phyloP scores from a whole-genome alignment of 805 yeast species.

The Wickerhamiella alocasiicola region DNA sequence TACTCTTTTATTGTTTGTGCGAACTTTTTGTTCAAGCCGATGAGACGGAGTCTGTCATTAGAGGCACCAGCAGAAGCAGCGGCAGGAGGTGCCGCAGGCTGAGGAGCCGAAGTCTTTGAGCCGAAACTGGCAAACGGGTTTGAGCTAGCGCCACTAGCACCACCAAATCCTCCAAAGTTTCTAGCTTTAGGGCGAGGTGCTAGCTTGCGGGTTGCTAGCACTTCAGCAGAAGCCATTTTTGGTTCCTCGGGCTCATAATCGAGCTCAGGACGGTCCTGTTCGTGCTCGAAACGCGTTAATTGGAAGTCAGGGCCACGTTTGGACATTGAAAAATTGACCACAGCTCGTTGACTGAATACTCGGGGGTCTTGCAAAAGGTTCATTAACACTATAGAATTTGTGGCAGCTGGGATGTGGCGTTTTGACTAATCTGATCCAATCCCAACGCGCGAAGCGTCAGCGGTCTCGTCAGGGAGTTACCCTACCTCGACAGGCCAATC shows the following conservation, averaged over 20 bases:
- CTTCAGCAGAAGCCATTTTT: slow-evolving; percentile 43
- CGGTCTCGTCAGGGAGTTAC: no score
- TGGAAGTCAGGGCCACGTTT: slow-evolving; percentile 8
- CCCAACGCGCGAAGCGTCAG: no score
- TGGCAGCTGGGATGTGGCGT: no score
- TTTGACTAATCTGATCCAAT: no score
- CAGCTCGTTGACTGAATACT: background rate
- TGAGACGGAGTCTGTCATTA: background rate
- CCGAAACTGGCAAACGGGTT: slow-evolving; percentile 2
- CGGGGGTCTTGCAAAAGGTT: background rate
- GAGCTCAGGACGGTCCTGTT: background rate
- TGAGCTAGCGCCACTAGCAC: background rate
- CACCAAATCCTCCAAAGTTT: slow-evolving; percentile 1
- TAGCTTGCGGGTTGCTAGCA: slow-evolving; percentile 58
- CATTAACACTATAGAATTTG: no score
- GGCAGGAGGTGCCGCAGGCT: background rate
- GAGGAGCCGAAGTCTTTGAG: background rate
- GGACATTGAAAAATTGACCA: slow-evolving; percentile 1
- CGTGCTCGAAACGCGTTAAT: slow-evolving; percentile 8
- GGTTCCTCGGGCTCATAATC: background rate
- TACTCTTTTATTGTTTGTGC: slow-evolving; percentile 2
- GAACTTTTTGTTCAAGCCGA: slow-evolving; percentile 6
- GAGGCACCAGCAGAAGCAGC: background rate
- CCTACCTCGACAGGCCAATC: slow-evolving; percentile 4
- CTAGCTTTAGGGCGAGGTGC: slow-evolving; percentile 29